Conservation (phyloP, 2,329 filamentous ascomycete species). For the Tolypocladium album region DNA sequence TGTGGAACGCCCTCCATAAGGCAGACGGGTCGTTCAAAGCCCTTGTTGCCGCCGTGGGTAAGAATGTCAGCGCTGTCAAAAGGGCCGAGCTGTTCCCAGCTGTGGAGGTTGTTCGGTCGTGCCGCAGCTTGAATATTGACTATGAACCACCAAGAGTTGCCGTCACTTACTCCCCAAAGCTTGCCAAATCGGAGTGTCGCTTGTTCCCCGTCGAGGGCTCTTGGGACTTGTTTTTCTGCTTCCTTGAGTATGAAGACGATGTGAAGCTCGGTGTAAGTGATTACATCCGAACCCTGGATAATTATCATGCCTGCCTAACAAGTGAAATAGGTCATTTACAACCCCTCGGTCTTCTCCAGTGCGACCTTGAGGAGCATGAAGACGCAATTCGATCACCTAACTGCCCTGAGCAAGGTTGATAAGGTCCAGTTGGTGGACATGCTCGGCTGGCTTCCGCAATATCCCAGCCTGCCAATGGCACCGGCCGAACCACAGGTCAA, state of each 20-base stretch:
- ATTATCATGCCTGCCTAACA: neutral
- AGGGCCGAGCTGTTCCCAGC: conserved; percentile 5
- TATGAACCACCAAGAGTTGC: conserved; percentile 4
- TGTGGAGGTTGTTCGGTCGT: conserved; percentile 2
- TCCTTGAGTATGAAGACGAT: conserved; percentile 2
- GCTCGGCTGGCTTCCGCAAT: conserved; percentile 3
- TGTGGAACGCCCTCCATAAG: conserved; percentile 3
- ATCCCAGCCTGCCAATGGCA: neutral
- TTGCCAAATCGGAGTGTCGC: conserved; percentile 2
- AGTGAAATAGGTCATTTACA: conserved; percentile 1
- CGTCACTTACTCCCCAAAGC: conserved; percentile 4
- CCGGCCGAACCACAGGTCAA: neutral
- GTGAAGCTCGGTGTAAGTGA: conserved; percentile 2
- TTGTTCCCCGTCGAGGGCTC: conserved; percentile 5
- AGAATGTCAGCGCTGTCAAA: conserved; percentile 6
- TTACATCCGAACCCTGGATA: neutral
- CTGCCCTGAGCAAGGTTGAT: conserved; percentile 1
- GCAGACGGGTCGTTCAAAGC: conserved; percentile 1
- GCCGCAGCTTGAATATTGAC: conserved; percentile 1
- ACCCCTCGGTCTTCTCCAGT: conserved; percentile 2
- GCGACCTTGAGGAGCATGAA: neutral
- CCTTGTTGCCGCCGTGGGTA: conserved; percentile 4
- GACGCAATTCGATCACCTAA: neutral
- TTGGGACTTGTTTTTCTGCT: conserved; percentile 5
- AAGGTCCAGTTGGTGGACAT: conserved; percentile 1